These are phyloP conservation scores for Erodium moschatum DNA, from an alignment of 441 rosid species.

Conservation along the genomic window DNA sequence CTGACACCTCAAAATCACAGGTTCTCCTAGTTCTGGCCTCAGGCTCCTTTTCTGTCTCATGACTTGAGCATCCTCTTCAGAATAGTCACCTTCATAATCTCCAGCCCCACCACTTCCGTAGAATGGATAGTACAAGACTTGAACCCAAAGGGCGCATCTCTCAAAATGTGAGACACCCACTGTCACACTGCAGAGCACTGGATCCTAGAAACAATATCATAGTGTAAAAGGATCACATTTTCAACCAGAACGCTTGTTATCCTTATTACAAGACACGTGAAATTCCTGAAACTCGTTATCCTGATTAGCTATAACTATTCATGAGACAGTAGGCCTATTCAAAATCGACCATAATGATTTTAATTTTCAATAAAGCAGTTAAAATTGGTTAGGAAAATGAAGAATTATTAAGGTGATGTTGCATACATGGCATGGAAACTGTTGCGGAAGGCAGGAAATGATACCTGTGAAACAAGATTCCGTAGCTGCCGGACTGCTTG, in stretches of 20 bases:
- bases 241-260: no score
- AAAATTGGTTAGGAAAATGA: background rate
- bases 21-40: conserved; percentile 86
- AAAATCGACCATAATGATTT: background rate
- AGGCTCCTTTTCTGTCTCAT: conserved; percentile 72
- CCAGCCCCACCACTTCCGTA: conserved; percentile 72
- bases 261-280: background rate
- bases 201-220: conserved; percentile 53
- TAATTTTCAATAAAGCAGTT: background rate
- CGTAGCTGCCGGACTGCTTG: conserved; percentile 92
- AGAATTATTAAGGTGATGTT: background rate
- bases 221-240: conserved; percentile 16
- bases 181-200: conserved; percentile 83
- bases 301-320: background rate
- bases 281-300: background rate
- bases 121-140: conserved; percentile 91
- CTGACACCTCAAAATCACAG: conserved; percentile 90
- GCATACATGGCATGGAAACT: conserved; percentile 2
- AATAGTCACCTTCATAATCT: conserved; percentile 78
- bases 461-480: conserved; percentile 91
- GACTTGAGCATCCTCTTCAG: conserved; percentile 84
- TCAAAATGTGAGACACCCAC: conserved; percentile 95
- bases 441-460: conserved; percentile 12
- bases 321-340: background rate
- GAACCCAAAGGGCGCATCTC: conserved; percentile 90